These are phyloP conservation scores for Mycena capillaripes DNA, from an alignment of 768 basidiomycete species.

Conservation along the genomic window DNA sequence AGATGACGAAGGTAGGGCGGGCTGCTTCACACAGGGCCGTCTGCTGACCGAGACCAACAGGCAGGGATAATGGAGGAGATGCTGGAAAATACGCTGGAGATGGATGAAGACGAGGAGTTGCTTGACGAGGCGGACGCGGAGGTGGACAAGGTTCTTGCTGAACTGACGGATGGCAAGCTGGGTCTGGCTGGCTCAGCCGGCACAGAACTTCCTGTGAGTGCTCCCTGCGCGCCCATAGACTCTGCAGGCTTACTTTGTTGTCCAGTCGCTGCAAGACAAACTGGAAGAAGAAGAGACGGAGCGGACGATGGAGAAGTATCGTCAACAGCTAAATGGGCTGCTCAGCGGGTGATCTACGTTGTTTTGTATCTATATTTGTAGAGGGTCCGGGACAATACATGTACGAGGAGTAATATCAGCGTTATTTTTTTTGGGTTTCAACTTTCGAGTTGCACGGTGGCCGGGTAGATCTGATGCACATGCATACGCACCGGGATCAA, in stretches of 20 bases:
- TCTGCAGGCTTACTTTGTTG: constrained; percentile 2
- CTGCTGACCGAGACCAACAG: constrained; percentile 54
- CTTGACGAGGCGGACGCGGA: constrained; percentile 98
- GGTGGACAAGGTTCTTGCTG: constrained; percentile 96
- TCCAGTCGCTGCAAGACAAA: constrained; percentile 70
- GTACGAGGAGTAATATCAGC: constrained; percentile 9
- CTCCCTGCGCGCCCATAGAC: constrained; percentile 12
- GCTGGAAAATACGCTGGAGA: constrained; percentile 92
- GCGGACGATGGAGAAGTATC: constrained; percentile 91
- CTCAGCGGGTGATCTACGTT: constrained; percentile 67
- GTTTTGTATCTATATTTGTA: constrained; percentile 26
- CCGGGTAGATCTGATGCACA: not conserved
- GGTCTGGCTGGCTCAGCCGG: constrained; percentile 85
- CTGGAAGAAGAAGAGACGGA: constrained; percentile 88
- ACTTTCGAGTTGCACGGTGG: not conserved
- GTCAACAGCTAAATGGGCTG: constrained; percentile 89
- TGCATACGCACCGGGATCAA: no score
- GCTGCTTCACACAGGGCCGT: not conserved
- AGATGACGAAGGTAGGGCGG: constrained; percentile 93
- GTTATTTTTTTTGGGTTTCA: not conserved
- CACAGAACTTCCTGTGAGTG: constrained; percentile 81
- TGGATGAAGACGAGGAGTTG: constrained; percentile 95
- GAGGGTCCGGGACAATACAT: constrained; percentile 19
- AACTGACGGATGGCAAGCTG: constrained; percentile 96
- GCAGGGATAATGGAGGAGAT: constrained; percentile 99